Conservation (phyloP, 257 asterid species). For the Schizonepeta tenuifolia region DNA sequence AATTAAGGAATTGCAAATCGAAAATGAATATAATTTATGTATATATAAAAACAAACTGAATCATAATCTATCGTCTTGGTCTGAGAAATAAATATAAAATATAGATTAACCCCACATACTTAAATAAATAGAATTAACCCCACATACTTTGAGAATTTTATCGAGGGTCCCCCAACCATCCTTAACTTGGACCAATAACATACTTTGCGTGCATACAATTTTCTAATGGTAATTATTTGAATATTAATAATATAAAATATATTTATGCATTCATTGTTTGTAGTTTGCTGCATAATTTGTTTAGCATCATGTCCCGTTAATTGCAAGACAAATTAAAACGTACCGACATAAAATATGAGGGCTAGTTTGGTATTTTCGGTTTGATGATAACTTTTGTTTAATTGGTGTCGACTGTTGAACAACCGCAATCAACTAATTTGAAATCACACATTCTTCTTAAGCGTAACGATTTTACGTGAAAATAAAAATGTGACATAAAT, state of each 20-base stretch:
- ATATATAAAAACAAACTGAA: background rate
- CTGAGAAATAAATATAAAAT: no score
- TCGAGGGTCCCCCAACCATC: conserved; percentile 15
- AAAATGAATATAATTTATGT: background rate
- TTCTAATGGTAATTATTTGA: background rate
- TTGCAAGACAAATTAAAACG: background rate
- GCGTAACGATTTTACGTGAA: background rate
- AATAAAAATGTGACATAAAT: background rate
- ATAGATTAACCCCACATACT: no score
- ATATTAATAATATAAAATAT: background rate
- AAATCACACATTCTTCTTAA: background rate
- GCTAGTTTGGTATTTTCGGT: conserved; percentile 3
- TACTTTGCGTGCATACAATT: conserved; percentile 34
- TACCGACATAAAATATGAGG: background rate
- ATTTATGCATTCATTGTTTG: background rate
- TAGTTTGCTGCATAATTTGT: background rate
- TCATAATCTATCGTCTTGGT: background rate
- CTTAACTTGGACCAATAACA: conserved; percentile 26
- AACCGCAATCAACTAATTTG: conserved; percentile 31
- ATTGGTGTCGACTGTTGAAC: conserved; percentile 24
- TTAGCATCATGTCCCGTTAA: background rate
- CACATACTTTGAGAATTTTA: background rate
- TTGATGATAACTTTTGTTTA: background rate
- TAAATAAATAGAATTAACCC: no score
- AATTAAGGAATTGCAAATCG: background rate